Evolutionary conservation across 192 early-diverging fungal genomes (phyloP).

Genomic region (Backusella australiensis): DNA sequence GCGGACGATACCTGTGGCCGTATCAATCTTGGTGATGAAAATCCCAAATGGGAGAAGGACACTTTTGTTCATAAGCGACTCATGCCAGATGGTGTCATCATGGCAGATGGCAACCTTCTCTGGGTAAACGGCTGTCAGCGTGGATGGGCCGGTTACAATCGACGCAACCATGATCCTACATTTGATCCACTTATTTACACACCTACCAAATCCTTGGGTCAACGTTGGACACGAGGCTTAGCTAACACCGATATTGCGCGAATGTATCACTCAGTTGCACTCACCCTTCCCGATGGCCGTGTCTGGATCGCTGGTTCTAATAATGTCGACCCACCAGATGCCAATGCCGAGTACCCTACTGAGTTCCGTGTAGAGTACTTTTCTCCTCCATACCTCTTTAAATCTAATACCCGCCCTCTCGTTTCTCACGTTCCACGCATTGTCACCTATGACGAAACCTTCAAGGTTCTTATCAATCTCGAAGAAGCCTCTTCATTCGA

Average conservation of each 20-base stretch:
- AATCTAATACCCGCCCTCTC: constrained; percentile 33
- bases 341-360: constrained; percentile 42
- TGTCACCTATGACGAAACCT: constrained; percentile 22
- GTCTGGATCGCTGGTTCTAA: constrained; percentile 61
- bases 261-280: constrained; percentile 63
- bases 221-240: constrained; percentile 44
- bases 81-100: constrained; percentile 46
- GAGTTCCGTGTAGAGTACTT: constrained; percentile 55
- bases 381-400: constrained; percentile 50
- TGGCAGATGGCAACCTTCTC: constrained; percentile 51
- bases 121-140: constrained; percentile 54
- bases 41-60: constrained; percentile 50
- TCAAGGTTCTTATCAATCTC: constrained; percentile 21
- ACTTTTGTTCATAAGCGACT: constrained; percentile 42
- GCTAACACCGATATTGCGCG: constrained; percentile 53
- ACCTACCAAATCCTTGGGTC: constrained; percentile 34
- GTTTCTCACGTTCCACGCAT: constrained; percentile 32
- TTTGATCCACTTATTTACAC: constrained; percentile 55
- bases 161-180: constrained; percentile 41
- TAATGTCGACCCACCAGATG: constrained; percentile 41
- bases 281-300: constrained; percentile 50
- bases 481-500: constrained; percentile 7
- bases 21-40: constrained; percentile 37
- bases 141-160: constrained; percentile 51
- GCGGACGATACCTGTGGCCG: constrained; percentile 44